Evolutionary conservation across 2,329 filamentous ascomycete species (phyloP), one percentile per base, ranked within the genome.

Genomic region (Sporothrix protearum): DNA sequence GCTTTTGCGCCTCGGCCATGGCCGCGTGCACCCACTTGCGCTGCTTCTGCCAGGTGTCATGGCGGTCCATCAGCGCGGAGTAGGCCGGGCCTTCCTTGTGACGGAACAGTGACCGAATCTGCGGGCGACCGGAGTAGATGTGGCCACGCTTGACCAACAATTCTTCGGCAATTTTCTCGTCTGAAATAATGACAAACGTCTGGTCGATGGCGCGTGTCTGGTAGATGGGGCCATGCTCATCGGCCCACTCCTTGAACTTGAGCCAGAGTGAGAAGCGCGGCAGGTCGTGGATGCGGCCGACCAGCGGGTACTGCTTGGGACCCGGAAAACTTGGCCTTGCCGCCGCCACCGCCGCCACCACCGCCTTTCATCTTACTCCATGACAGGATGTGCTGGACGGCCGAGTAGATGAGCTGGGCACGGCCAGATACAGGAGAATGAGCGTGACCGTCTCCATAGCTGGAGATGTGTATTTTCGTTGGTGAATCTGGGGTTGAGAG

Each of bases 11-110:
- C 70, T 80, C 79, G 30, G 77, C 78, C 79, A 81, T 80, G 75
- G 84, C 84, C 9, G 84, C 82, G 73, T 86, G 84, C 14, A 84
- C 81, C 84, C 84, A 86, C 77, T 85, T 85, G 28, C 84, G 81
- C 74, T 86, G 84, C 6, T 78, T 78, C 47, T 80, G 82, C 84
- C 84, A 86, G 55, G 77, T 82, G 33, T 85, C 84, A 73, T 84
- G 81, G 19, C 83, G 80, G 72, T 86, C 84, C 83, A 85, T 85
- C 74, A 85, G 76, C 4, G 84, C 84, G n/a, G 83, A 79, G 73
- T 85, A 86, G 2, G 79, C 81, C 0, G 83, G 81, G 0, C 83
- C 82, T 4, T 82, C 80, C 77, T 85, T 86, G 76, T 86, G 84
- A 71, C 82, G 78, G 73, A 85, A 82, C 19, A 86, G 77, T 0